Conservation (phyloP, 2,329 filamentous ascomycete genomes). For the Cryphonectria naterciae region DNA sequence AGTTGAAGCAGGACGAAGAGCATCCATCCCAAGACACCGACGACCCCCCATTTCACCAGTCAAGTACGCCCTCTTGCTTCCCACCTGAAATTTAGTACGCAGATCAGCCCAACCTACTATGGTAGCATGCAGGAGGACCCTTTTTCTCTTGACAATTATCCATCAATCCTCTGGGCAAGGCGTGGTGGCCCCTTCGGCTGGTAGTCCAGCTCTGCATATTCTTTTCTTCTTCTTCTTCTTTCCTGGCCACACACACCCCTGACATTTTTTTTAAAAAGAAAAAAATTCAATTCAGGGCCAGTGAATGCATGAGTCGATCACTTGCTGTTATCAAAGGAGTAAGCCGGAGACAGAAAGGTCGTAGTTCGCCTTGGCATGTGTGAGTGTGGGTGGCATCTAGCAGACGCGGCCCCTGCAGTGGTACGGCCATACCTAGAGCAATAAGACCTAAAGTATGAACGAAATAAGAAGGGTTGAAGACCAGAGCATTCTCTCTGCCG, state of each 20-base stretch:
- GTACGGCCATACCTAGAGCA: neutral
- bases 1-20: constrained; percentile 6
- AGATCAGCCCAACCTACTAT: neutral
- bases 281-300: no score
- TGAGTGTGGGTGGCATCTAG: neutral
- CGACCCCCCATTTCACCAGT: neutral
- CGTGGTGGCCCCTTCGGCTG: neutral
- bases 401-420: neutral
- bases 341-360: neutral
- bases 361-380: constrained; percentile 5
- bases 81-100: neutral
- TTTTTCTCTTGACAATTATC: neutral
- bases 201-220: neutral
- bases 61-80: neutral
- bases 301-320: neutral
- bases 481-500: neutral
- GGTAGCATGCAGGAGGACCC: neutral
- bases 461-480: neutral
- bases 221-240: no score
- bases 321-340: neutral
- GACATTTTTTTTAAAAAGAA: neutral
- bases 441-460: neutral
- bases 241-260: neutral
- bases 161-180: neutral
- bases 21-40: neutral